These are phyloP conservation scores for Talaromyces sp. DNA, from an alignment of 2,329 filamentous ascomycete genomes.

Conservation along the genomic window DNA sequence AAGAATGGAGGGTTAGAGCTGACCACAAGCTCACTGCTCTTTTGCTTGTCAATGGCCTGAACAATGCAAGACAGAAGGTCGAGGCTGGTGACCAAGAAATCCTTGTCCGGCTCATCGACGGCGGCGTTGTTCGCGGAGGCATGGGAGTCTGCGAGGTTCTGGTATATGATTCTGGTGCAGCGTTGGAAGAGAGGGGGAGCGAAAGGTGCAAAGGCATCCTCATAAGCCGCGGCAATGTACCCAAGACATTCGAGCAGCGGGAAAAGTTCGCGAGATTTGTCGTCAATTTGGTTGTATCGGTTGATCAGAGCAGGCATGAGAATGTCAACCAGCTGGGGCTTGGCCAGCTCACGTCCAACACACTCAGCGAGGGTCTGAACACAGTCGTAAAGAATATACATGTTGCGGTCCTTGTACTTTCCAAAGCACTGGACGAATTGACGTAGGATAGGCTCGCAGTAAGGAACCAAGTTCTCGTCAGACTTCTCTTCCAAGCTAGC, in stretches of 20 bases:
- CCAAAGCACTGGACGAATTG: slow-evolving; percentile 92
- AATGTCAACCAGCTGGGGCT: slow-evolving; percentile 75
- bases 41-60: slow-evolving; percentile 75
- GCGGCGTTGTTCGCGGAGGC: slow-evolving; percentile 68
- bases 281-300: slow-evolving; percentile 82
- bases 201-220: slow-evolving; percentile 79
- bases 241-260: slow-evolving; percentile 94
- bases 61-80: slow-evolving; percentile 92
- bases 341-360: slow-evolving; percentile 79
- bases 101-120: slow-evolving; percentile 85
- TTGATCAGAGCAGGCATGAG: slow-evolving; percentile 92
- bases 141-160: slow-evolving; percentile 81
- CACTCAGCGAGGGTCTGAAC: slow-evolving; percentile 95
- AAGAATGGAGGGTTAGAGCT: slow-evolving; percentile 82
- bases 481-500: slow-evolving; percentile 95
- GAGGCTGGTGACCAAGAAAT: slow-evolving; percentile 93
- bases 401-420: slow-evolving; percentile 98
- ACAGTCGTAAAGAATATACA: slow-evolving; percentile 98
- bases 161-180: slow-evolving; percentile 88
- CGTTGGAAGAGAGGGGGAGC: slow-evolving; percentile 83
- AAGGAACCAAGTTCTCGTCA: slow-evolving; percentile 76
- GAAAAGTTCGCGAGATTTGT: slow-evolving; percentile 91
- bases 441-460: slow-evolving; percentile 84
- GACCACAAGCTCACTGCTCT: slow-evolving; percentile 75
- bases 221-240: slow-evolving; percentile 86